These are phyloP conservation scores for Linnemannia exigua DNA, from an alignment of 192 early-diverging fungal genomes.

Conservation along the genomic window DNA sequence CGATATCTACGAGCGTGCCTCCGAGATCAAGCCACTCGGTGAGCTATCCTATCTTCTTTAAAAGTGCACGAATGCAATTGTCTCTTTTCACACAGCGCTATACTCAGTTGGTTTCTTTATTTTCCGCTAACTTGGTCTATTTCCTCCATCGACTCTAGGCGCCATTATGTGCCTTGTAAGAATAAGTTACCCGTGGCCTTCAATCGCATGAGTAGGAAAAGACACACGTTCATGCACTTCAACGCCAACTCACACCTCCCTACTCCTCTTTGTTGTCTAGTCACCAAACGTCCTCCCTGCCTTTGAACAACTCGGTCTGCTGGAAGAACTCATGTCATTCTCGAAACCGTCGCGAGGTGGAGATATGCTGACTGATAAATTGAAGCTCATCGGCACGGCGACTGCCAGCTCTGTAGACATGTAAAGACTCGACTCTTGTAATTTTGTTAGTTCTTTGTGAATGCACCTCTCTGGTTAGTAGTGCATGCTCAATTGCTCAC, in stretches of 20 bases:
- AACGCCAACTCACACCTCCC: not conserved
- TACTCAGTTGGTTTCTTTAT: no score
- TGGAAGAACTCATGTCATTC: not conserved
- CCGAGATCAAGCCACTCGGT: slow-evolving; percentile 17
- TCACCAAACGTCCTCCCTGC: slow-evolving; percentile 6
- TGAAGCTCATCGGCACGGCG: no score
- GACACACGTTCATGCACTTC: no score
- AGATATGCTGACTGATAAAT: no score
- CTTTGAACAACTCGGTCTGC: slow-evolving; percentile 23
- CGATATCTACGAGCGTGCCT: slow-evolving; percentile 14
- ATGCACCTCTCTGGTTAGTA: not conserved
- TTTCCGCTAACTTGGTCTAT: not conserved
- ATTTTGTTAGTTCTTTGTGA: not conserved
- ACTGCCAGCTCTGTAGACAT: no score
- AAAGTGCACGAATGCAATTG: no score
- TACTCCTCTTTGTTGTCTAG: not conserved
- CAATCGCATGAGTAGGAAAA: no score
- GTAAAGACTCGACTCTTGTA: no score
- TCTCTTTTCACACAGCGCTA: no score
- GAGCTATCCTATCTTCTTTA: not conserved
- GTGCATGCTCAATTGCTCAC: not conserved
- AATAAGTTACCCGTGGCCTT: not conserved
- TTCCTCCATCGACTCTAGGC: not conserved
- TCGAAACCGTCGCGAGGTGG: not conserved
- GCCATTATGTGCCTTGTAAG: not conserved